phyloP scores from a whole-genome alignment of 169 alveolate genomes.

The Theileria equi region DNA sequence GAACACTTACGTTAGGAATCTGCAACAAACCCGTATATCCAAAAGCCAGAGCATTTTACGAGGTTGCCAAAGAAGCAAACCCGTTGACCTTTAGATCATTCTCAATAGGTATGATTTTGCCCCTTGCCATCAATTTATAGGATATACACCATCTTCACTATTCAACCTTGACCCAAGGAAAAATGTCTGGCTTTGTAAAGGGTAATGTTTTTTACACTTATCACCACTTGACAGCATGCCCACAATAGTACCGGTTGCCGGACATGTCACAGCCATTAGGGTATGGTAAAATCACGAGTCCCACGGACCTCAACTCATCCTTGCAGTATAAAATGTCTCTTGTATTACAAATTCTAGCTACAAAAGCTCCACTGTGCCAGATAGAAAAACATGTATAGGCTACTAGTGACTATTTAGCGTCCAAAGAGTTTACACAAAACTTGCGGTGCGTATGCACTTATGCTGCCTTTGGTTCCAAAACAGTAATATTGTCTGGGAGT shows the following conservation, averaged over 20 bases:
- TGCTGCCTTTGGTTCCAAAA: constrained; percentile 93
- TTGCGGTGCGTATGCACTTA: no score
- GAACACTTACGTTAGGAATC: constrained; percentile 1
- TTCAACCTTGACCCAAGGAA: constrained; percentile 9
- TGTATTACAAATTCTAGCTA: no score
- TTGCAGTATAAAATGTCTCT: no score
- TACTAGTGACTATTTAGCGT: no score
- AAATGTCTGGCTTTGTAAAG: constrained; percentile 29
- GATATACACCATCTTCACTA: constrained; percentile 27
- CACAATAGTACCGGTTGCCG: constrained; percentile 59
- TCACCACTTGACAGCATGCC: constrained; percentile 26
- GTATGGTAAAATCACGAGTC: no score
- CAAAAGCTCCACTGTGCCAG: no score
- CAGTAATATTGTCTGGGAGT: constrained; percentile 95
- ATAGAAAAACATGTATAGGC: no score
- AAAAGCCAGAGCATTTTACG: constrained; percentile 34
- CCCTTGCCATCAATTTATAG: background rate
- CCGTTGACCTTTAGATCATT: constrained; percentile 7
- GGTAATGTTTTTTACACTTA: background rate
- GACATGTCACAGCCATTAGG: constrained; percentile 59
- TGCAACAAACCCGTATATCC: constrained; percentile 39
- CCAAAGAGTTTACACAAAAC: no score
- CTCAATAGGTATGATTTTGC: constrained; percentile 1
- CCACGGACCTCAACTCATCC: no score
- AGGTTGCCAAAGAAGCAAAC: constrained; percentile 47